Base-by-base conservation (phyloP, 2,329 filamentous ascomycete genomes). In the Trichoderma simmonsii region DNA sequence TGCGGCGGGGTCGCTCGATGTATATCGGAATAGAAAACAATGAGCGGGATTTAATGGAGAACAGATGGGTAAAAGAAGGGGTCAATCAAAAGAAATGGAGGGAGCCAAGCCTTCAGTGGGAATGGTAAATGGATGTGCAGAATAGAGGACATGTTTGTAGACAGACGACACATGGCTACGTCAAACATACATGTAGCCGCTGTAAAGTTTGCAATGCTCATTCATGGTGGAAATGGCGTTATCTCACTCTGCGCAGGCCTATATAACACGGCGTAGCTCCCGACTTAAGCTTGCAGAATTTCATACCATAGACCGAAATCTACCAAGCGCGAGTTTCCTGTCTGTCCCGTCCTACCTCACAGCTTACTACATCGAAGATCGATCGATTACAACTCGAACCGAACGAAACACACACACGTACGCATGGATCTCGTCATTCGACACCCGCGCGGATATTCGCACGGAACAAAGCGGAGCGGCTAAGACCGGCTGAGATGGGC, bases 401-500 rank as follows among this genome's bases (percentile, higher is more conserved):
- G 24, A 62, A 15, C 34, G 5, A 43, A 43, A 43, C 39, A 28
- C 15, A 14, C 15, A 15, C 21, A 26, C 21, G 5, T 9, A n/a
- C 7, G 11, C 34, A 54, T 54, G n/a, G 48, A 12, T 24, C 11
- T 24, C 48, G 48, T 54, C 48, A 54, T 54, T 54, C 48, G 21
- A 54, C 11, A 43, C 39, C 15, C 48, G 21, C 48, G 48, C 48
- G 48, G 48, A 21, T 24, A 24, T 54, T 63, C 15, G 14, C 24
- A 26, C 54, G 57, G 63, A 69, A 30, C 14, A 34, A n/a, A 61
- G 57, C 56, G 24, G 66, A 62, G 28, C 66, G 66, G 66, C 57
- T 62, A 70, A 43, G 39, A 15, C 28, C 66, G 66, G 66, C 57
- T 70, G 57, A 70, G 57, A 62, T 62, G 66, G 66, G 63, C 26